A percentile compares a stretch with the other conserved stretches of the same genome.
Evolutionary conservation across 495 filamentous ascomycete species (phyloP).

Genomic region (Penicillium egyptiacum): DNA sequence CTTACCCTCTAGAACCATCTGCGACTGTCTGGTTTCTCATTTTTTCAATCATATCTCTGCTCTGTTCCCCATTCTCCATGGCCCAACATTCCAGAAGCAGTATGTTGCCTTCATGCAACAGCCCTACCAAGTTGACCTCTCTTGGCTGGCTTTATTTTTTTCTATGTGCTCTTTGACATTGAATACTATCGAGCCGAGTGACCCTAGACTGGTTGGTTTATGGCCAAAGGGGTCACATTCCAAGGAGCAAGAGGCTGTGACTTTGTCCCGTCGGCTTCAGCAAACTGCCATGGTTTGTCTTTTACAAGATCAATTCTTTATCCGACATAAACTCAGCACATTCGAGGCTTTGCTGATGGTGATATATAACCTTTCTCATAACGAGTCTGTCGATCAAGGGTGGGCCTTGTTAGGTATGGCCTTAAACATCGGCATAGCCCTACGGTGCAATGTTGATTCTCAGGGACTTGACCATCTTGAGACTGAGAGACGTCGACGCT

Average conservation of each 20-base stretch:
- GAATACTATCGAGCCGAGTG: constrained; percentile 15
- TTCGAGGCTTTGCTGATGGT: constrained; percentile 23
- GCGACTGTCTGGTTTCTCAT: constrained; percentile 22
- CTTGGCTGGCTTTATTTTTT: constrained; percentile 25
- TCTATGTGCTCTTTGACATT: constrained; percentile 17
- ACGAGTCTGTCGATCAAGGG: constrained; percentile 18
- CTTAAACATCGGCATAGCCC: constrained; percentile 23
- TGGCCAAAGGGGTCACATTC: constrained; percentile 5
- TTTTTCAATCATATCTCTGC: constrained; percentile 18
- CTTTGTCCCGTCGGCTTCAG: constrained; percentile 1
- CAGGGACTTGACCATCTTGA: constrained; percentile 12
- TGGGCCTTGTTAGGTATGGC: constrained; percentile 26
- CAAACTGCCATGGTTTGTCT: constrained; percentile 16
- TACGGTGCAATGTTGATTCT: constrained; percentile 11
- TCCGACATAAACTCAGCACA: constrained; percentile 19
- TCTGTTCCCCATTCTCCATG: constrained; percentile 28
- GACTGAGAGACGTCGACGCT: constrained; percentile 21
- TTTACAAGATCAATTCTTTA: constrained; percentile 15
- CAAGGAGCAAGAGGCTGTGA: background rate
- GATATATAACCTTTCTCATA: constrained; percentile 20
- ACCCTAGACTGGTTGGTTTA: constrained; percentile 11
- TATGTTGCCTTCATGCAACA: constrained; percentile 16
- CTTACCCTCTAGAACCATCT: constrained; percentile 16
- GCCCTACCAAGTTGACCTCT: constrained; percentile 10
- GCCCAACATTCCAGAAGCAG: constrained; percentile 25